phyloP scores from a whole-genome alignment of 305 asterid species.

The Withania somnifera region DNA sequence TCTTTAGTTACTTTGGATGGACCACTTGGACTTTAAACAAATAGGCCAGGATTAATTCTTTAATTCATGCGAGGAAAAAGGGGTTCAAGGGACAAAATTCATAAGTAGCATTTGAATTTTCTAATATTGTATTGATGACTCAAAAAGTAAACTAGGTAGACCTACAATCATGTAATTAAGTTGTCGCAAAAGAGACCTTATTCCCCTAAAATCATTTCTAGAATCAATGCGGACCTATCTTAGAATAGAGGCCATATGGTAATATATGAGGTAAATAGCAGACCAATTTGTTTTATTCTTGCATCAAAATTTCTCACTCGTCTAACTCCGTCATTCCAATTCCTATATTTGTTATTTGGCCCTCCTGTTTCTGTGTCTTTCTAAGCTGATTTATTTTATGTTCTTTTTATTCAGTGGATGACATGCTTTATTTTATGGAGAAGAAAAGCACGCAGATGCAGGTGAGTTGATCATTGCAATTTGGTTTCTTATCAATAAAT shows the following conservation, averaged over 20 bases:
- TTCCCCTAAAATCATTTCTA: neutral
- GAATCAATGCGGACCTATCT: neutral
- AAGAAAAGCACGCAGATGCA: slow-evolving; percentile 56
- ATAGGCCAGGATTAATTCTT: neutral
- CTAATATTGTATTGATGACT: neutral
- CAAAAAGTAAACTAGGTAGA: neutral
- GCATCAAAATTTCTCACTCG: neutral
- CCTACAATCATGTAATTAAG: neutral
- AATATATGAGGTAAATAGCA: neutral
- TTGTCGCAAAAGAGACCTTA: neutral
- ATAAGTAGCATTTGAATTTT: neutral
- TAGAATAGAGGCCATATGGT: neutral
- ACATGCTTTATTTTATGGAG: slow-evolving; percentile 52
- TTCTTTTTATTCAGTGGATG: slow-evolving; percentile 43
- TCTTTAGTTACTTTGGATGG: neutral
- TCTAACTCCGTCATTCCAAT: neutral
- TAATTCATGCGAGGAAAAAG: neutral
- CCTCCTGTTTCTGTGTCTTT: neutral
- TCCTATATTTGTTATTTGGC: neutral
- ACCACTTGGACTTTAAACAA: neutral
- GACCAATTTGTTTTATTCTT: slow-evolving; percentile 5
- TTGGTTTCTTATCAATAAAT: neutral
- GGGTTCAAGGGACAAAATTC: neutral
- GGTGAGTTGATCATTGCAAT: slow-evolving; percentile 26
- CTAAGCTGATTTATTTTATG: slow-evolving; percentile 14